Base-by-base conservation (phyloP, 352 stramenopile genomes). In the Blastocystis sp. region DNA sequence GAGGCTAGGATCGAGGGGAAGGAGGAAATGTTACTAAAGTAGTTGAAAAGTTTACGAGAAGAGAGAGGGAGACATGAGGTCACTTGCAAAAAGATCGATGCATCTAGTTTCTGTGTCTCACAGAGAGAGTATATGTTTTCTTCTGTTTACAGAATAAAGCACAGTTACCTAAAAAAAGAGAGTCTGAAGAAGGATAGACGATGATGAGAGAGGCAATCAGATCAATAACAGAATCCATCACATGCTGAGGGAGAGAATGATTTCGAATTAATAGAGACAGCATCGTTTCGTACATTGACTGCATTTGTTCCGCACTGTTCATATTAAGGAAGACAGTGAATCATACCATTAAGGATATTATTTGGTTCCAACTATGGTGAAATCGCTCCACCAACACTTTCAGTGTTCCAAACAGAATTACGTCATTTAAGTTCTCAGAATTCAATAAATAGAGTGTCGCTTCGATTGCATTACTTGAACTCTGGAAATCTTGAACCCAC, bases 401-500 rank as follows among this genome's bases (percentile, higher is more conserved):
- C 50, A 84, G 13, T 20, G 62, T 43, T 9, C 73, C 73, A 84
- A 84, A 84, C 9, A 84, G 39, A 61, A 84, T 84, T 9, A 55
- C 73, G 20, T 64, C 55, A 18, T 84, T 64, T 20, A n/a, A 11
- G 11, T 20, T 39, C 54, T 6, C 26, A 53, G 73, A 68, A n/a
- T 84, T 61, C 18, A 84, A 26, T 29, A 84, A 15, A 26, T 61
- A 61, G 7, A 84, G 50, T 29, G 47, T 66, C 29, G 39, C 73
- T 68, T 84, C 53, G 34, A 84, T 84, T 8, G 73, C 45, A n/a
- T 64, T 23, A 13, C 41, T 26, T 9, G 73, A 84, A 69, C 47
- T 66, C 54, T 59, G 43, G 47, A 84, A 84, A 23, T 84, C 45
- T 20, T 84, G 73, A 45, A 84, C 62, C 73, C 73, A 84, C 55